Evolutionary conservation across 345 rosid genomes (phyloP).

Genomic region (Syzygium aromaticum): DNA sequence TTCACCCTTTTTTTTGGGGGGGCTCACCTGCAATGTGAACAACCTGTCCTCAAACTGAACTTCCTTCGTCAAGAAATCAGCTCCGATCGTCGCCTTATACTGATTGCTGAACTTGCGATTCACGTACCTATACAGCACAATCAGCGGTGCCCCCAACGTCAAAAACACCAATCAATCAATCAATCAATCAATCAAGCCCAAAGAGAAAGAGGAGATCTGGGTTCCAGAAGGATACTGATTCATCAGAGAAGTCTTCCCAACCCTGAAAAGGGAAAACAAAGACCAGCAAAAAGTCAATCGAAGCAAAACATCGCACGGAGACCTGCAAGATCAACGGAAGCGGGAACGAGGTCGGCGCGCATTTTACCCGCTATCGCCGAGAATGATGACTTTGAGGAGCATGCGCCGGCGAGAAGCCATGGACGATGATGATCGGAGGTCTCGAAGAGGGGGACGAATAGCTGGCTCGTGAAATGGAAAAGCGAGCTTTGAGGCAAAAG

Average conservation of each 20-base stretch:
- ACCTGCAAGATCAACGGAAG: neutral
- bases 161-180: neutral
- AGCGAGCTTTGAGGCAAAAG: neutral
- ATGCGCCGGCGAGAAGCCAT: constrained; percentile 11
- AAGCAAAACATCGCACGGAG: neutral
- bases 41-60: constrained; percentile 36
- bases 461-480: neutral
- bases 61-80: constrained; percentile 40
- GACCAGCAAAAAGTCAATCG: neutral
- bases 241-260: constrained; percentile 19
- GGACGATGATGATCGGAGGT: neutral
- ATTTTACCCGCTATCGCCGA: constrained; percentile 17
- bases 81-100: constrained; percentile 41
- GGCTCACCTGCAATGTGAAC: constrained; percentile 36
- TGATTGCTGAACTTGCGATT: constrained; percentile 40
- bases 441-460: neutral
- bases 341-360: neutral
- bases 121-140: constrained; percentile 21
- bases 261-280: constrained; percentile 3
- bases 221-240: constrained; percentile 11
- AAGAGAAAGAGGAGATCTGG: neutral
- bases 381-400: constrained; percentile 12
- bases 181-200: neutral
- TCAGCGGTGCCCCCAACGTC: neutral
- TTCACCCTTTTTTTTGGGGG: neutral